Base-by-base conservation (phyloP, 208 protist genomes). In the Trypanosoma scelopori region DNA sequence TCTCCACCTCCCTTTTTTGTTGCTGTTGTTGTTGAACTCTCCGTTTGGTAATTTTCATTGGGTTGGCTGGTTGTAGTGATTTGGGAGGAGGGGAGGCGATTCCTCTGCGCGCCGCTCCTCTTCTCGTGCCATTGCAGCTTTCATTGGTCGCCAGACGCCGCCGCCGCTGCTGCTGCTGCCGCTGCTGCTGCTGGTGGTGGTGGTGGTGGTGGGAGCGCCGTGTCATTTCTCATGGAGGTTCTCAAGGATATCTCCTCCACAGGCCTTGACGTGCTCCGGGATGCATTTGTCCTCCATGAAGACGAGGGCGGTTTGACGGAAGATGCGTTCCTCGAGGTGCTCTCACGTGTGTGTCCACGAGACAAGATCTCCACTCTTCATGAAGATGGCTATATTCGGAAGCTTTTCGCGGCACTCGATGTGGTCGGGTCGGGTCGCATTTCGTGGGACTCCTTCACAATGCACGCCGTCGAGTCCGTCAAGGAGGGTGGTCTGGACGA, bases 391-490 rank as follows among this genome's bases (percentile, higher is more conserved):
- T 65, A 78, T 45, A 63, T 85, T n/a, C 30, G 46, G 23, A 27
- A 72, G n/a, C 49, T 88, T 5, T 88, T 88, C 53, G 74, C 70
- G 0, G 58, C 41, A 51, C 56, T 83, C 6, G 82, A 88, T 55
- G 68, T 83, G 25, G 45, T 66, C 0, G 82, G 82, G 9, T 49
- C 47, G 15, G 79, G 73, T 1, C 62, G 68, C 22, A 76, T 88
- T 37, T 68, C 69, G 23, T 88, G 82, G 79, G 63, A 69, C 23
- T 72, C 62, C n/a, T 85, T 88, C 49, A 76, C 72, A 43, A 79
- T 82, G 68, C 80, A 81, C 46, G 64, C 61, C 25, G 79, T 88
- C 57, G 73, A 88, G 13, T 68, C 66, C 7, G 28, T 72, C 15
- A 27, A 58, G 12, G 41, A 57, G 12, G 41, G 47, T 18, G 23